Percentiles rank a stretch among this genome's conserved stretches.
These are phyloP conservation scores for Trichomonascaceae sp. DNA, from an alignment of 1,139 yeast species.

Conservation along the genomic window DNA sequence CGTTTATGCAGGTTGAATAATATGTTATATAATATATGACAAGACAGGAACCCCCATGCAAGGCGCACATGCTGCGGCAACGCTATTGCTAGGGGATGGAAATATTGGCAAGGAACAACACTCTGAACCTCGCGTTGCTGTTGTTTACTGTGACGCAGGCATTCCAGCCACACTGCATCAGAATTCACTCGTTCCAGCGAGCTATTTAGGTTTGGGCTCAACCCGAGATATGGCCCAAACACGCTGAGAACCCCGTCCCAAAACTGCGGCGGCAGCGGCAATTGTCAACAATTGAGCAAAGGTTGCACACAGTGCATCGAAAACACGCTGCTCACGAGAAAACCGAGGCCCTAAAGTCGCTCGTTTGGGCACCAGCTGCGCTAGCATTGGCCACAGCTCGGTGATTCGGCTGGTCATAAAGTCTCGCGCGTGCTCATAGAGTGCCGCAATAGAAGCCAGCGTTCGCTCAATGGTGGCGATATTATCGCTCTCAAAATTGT, in stretches of 20 bases:
- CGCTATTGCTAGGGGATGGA: no score
- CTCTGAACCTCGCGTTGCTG: no score
- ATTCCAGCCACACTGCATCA: slow-evolving; percentile 14
- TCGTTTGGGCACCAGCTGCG: slow-evolving; percentile 8
- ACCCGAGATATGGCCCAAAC: slow-evolving; percentile 10
- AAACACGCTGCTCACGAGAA: slow-evolving; percentile 15
- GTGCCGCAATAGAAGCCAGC: slow-evolving; percentile 25
- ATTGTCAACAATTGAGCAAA: slow-evolving; percentile 11
- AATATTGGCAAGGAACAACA: no score
- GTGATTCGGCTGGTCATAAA: slow-evolving; percentile 39
- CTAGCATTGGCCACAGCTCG: slow-evolving; percentile 30
- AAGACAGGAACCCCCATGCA: no score
- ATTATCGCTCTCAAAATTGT: slow-evolving; percentile 19
- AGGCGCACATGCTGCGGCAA: no score
- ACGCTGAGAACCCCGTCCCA: slow-evolving; percentile 14
- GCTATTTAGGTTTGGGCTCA: slow-evolving; percentile 5
- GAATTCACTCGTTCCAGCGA: slow-evolving; percentile 12
- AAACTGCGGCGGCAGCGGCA: slow-evolving; percentile 13
- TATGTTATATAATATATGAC: no score
- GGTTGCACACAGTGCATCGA: slow-evolving; percentile 13
- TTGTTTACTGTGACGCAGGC: background rate
- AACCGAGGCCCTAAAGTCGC: slow-evolving; percentile 5
- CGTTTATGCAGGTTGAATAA: no score
- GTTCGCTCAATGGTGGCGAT: slow-evolving; percentile 28
- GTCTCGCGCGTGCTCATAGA: slow-evolving; percentile 34